Evolutionary conservation across 495 filamentous ascomycete genomes (phyloP).

Genomic region (Hypoxylon lienhwacheense): DNA sequence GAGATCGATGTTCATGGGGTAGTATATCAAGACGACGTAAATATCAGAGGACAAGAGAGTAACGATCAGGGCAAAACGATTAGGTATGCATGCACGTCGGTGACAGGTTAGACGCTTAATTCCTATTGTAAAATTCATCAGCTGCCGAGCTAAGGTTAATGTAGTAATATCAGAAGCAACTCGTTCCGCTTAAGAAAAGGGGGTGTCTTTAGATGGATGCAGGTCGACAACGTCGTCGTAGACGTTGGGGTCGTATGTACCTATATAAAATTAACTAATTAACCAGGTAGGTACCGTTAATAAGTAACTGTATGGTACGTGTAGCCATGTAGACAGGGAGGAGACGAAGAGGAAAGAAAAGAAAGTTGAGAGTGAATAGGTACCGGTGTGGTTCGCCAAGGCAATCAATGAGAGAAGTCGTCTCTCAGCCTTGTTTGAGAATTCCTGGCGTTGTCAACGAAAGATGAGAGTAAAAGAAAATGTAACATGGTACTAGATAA

Average conservation of each 20-base stretch:
- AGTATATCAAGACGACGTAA: conserved; percentile 11
- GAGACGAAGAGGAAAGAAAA: neutral
- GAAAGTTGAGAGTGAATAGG: too few relatives aligned
- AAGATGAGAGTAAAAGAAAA: neutral
- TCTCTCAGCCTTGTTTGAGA: conserved; percentile 21
- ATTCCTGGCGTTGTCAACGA: neutral
- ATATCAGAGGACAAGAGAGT: neutral
- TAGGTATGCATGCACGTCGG: neutral
- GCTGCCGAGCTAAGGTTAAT: conserved; percentile 7
- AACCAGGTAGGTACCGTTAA: too few relatives aligned
- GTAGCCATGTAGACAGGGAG: neutral
- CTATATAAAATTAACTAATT: conserved; percentile 17
- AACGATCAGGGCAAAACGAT: conserved; percentile 2
- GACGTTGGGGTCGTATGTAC: conserved; percentile 11
- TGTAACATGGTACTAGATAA: conserved; percentile 1
- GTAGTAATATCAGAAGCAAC: conserved; percentile 5
- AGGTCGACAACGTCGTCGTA: neutral
- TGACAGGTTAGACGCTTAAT: too few relatives aligned
- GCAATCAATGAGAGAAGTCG: neutral
- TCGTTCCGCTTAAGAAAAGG: neutral
- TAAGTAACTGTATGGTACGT: conserved; percentile 5
- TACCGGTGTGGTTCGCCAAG: conserved; percentile 19
- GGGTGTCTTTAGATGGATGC: conserved; percentile 6
- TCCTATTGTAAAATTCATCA: conserved; percentile 2
- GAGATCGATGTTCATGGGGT: conserved; percentile 7